phyloP scores from a whole-genome alignment of 2,329 filamentous ascomycete genomes.

The Verticillium dahliae region DNA sequence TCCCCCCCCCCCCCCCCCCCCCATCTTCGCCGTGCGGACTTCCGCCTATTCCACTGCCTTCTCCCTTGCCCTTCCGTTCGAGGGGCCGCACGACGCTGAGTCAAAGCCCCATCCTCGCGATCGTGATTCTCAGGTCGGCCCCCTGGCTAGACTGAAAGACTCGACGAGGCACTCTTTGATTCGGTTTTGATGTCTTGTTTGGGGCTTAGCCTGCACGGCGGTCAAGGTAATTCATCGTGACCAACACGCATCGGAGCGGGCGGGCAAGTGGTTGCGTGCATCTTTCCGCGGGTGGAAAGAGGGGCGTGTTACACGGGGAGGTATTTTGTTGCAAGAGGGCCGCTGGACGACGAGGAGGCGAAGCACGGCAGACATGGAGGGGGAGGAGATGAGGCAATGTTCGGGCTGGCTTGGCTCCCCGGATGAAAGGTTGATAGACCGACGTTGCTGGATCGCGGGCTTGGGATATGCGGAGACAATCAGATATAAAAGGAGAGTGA shows the following conservation, averaged over 20 bases:
- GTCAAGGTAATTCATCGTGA: no score
- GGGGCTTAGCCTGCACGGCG: no score
- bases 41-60: background rate
- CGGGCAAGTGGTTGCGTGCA: no score
- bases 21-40: background rate
- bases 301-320: background rate
- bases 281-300: background rate
- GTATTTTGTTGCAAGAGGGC: background rate
- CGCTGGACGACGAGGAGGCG: background rate
- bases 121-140: no score
- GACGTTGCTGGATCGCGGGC: background rate
- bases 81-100: no score
- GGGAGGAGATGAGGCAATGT: background rate
- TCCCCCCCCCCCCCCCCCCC: background rate
- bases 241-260: no score
- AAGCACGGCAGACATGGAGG: background rate
- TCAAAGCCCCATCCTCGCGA: no score
- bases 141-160: no score
- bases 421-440: no score
- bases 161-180: no score
- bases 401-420: background rate
- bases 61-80: no score
- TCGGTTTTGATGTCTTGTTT: no score
- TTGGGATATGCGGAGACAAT: background rate
- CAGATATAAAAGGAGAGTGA: background rate